Evolutionary conservation across 495 filamentous ascomycete genomes (phyloP).

Genomic region (Daldinia concentrica): DNA sequence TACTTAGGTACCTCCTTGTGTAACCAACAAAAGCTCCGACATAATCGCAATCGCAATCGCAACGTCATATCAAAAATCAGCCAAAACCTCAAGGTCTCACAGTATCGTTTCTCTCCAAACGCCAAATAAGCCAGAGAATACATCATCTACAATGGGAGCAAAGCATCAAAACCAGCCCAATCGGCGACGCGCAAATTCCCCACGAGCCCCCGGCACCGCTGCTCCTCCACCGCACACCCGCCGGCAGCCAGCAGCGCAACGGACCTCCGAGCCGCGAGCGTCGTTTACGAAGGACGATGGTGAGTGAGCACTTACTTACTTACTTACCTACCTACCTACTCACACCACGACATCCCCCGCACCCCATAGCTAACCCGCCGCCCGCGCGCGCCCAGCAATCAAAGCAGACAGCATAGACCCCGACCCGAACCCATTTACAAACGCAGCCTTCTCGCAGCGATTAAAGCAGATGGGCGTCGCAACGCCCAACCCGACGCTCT

Average conservation of each 20-base stretch:
- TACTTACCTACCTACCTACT: not conserved
- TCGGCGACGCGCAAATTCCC: constrained; percentile 55
- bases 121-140: not conserved
- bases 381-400: constrained; percentile 38
- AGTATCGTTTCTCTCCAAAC: not conserved
- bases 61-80: constrained; percentile 32
- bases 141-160: constrained; percentile 36
- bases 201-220: constrained; percentile 47
- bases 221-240: constrained; percentile 40
- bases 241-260: constrained; percentile 27
- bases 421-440: constrained; percentile 40
- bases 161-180: constrained; percentile 51
- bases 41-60: constrained; percentile 15
- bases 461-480: constrained; percentile 58
- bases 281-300: constrained; percentile 51
- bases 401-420: constrained; percentile 46
- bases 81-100: constrained; percentile 1
- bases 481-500: constrained; percentile 58
- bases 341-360: not conserved
- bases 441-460: constrained; percentile 51
- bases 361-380: not conserved
- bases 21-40: not conserved
- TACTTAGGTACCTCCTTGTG: not conserved
- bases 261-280: constrained; percentile 35
- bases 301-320: constrained; percentile 42